Evolutionary conservation across 768 basidiomycete species (phyloP).

Genomic region (Panellus pusillus): DNA sequence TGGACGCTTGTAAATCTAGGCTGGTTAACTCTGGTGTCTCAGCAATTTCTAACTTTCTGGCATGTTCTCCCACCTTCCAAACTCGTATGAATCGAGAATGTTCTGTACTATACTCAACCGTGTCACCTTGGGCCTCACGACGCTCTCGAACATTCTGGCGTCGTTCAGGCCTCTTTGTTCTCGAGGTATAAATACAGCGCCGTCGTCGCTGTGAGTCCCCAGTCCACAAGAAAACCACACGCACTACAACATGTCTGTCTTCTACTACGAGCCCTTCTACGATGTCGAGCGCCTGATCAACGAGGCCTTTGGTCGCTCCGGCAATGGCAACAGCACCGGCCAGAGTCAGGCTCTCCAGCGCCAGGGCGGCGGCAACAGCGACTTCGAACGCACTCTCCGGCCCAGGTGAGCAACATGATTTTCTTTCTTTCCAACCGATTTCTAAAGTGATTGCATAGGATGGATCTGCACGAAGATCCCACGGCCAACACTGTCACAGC

Average conservation of each 20-base stretch:
- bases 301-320: constrained; percentile 27
- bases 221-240: neutral
- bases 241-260: constrained; percentile 25
- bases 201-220: neutral
- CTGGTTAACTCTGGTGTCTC: neutral
- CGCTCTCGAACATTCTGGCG: constrained; percentile 13
- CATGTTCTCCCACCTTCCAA: neutral
- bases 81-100: neutral
- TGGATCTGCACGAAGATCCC: constrained; percentile 57
- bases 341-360: constrained; percentile 12
- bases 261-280: constrained; percentile 45
- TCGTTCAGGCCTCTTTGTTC: neutral
- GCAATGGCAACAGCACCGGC: constrained; percentile 9
- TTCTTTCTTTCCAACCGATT: neutral
- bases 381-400: constrained; percentile 23
- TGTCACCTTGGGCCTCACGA: neutral
- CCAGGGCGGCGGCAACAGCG: constrained; percentile 5
- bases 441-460: constrained; percentile 30
- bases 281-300: constrained; percentile 49
- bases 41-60: neutral
- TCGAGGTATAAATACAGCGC: constrained; percentile 4
- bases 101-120: neutral
- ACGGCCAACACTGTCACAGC: constrained; percentile 55
- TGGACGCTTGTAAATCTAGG: too few species aligned
- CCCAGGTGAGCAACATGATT: constrained; percentile 31